Base-by-base conservation (phyloP, 768 basidiomycete species). In the Butyriboletus loyo region DNA sequence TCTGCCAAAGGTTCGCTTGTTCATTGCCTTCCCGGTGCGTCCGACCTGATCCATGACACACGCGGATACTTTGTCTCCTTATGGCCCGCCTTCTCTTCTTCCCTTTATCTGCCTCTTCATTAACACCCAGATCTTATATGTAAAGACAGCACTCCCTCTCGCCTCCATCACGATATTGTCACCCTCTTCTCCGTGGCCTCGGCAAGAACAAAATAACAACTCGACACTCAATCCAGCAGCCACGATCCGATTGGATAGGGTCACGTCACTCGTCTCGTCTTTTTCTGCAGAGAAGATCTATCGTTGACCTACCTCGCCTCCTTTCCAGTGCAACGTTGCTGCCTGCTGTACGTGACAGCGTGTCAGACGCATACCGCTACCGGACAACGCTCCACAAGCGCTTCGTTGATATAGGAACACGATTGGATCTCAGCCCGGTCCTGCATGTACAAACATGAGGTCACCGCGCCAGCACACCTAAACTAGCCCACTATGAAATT, bases 1-100 rank as follows among this genome's bases (percentile, higher is more conserved):
- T 69, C 60, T 67, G 68, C 69, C 49, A 67, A 51, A 61, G 65
- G 67, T 22, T 22, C 51, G 60, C 52, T 51, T 55, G 34, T 0
- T 7, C n/a, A n/a, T n/a, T n/a, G n/a, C n/a, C n/a, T n/a, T n/a
- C n/a, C n/a, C n/a, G n/a, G n/a, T n/a, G n/a, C n/a, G n/a, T n/a
- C n/a, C n/a, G n/a, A n/a, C n/a, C n/a, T n/a, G n/a, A n/a, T n/a
- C n/a, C 42, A 21, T 30, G 42, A 44, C 43, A 32, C 37, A 30
- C 35, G 28, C 11, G 22, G 13, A 42, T 40, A 59, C 52, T 44
- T 57, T 57, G 56, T 57, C 56, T 56, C 2, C 25, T 42, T 35
- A 35, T 53, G 41, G 49, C 25, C 30, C 22, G 3, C 43, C 30
- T 31, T 47, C 41, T n/a, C n/a, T n/a, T n/a, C n/a, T n/a, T n/a